Evolutionary conservation across 148 eudicot species (phyloP).

Genomic region (Vaccinium myrtillus): DNA sequence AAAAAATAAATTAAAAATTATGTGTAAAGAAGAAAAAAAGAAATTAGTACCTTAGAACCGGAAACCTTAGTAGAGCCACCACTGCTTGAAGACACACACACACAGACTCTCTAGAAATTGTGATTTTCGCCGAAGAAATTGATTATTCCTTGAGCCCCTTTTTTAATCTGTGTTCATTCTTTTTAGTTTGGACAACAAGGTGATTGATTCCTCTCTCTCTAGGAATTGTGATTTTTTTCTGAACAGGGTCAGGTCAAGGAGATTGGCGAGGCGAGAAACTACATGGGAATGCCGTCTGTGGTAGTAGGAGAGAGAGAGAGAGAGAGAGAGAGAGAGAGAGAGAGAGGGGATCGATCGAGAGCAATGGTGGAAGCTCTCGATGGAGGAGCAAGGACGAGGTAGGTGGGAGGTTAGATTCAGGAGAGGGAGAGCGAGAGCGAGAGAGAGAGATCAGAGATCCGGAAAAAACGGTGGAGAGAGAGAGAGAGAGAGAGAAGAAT

Average conservation of each 20-base stretch:
- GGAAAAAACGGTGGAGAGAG: background rate
- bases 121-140: background rate
- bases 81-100: too few relatives aligned
- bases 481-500: background rate
- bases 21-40: too few relatives aligned
- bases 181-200: background rate
- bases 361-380: conserved; percentile 50
- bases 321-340: too few relatives aligned
- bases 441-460: background rate
- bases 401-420: background rate
- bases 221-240: background rate
- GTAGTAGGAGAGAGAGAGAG: too few relatives aligned
- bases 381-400: conserved; percentile 26
- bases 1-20: too few relatives aligned
- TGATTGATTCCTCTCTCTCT: background rate
- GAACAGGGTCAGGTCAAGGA: background rate
- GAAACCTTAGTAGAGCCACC: too few relatives aligned
- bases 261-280: background rate
- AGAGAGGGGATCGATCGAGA: conserved; percentile 32
- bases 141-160: background rate
- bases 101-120: too few relatives aligned
- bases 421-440: background rate
- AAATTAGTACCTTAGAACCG: too few relatives aligned
- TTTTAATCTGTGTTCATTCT: background rate
- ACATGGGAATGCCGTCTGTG: background rate